These are phyloP conservation scores for Persicaria maculosa DNA, from an alignment of 148 eudicot species.

Conservation along the genomic window DNA sequence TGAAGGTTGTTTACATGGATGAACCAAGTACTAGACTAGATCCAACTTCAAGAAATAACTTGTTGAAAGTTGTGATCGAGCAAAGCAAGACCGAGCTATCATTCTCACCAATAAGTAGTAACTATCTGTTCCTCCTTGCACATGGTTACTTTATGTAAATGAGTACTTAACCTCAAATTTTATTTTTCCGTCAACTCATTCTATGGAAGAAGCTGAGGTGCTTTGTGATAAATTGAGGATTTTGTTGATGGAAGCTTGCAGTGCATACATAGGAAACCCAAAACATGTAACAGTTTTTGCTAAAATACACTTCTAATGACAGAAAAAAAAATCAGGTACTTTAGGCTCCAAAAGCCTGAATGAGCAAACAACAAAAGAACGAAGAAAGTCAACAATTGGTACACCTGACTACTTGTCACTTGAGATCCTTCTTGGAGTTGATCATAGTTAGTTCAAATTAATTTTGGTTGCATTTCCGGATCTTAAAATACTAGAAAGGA, in stretches of 20 bases:
- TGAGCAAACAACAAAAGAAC: constrained; percentile 20
- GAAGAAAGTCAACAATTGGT: constrained; percentile 48
- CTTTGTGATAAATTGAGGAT: constrained; percentile 80
- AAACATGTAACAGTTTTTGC: constrained; percentile 56
- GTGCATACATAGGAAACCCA: constrained; percentile 82
- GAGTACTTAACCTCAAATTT: neutral
- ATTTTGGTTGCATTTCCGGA: neutral
- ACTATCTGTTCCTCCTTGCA: constrained; percentile 2
- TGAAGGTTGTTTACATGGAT: constrained; percentile 90
- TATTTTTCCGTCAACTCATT: constrained; percentile 51
- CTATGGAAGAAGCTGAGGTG: constrained; percentile 95
- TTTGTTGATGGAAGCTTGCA: constrained; percentile 89
- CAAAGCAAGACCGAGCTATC: constrained; percentile 76
- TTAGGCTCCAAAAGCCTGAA: constrained; percentile 21
- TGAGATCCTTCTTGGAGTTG: constrained; percentile 64
- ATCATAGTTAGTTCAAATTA: constrained; percentile 38
- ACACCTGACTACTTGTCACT: constrained; percentile 76
- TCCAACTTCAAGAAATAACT: constrained; percentile 84
- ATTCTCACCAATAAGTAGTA: constrained; percentile 70
- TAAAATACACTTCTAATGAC: too few relatives aligned
- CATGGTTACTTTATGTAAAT: neutral
- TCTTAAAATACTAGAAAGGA: neutral
- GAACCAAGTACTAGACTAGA: constrained; percentile 95
- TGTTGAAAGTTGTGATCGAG: constrained; percentile 86
- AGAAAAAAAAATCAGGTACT: too few relatives aligned